Percentiles rank a stretch among this genome's conserved stretches.
These are phyloP conservation scores for Capsicum baccatum DNA, from an alignment of 257 asterid species.

Conservation along the genomic window DNA sequence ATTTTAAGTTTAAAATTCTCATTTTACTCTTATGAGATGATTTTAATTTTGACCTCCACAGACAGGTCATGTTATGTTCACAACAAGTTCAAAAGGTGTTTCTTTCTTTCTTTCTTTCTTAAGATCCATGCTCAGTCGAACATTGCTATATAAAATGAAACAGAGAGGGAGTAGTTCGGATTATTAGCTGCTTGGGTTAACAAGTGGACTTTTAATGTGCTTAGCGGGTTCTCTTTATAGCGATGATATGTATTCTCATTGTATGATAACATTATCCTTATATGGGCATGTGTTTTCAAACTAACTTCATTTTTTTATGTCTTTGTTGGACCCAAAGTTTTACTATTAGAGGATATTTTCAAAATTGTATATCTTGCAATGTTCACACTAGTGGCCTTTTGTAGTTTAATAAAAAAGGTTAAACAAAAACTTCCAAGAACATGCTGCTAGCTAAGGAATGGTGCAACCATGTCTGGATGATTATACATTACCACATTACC, in stretches of 20 bases:
- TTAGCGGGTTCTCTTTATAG: neutral
- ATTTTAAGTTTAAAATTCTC: neutral
- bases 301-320: neutral
- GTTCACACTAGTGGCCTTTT: neutral
- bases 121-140: neutral
- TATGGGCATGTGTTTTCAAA: neutral
- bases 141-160: neutral
- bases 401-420: neutral
- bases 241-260: neutral
- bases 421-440: neutral
- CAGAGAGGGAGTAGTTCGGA: neutral
- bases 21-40: neutral
- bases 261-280: neutral
- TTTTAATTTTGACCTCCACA: neutral
- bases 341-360: neutral
- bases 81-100: neutral
- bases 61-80: neutral
- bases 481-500: neutral
- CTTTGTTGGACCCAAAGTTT: neutral
- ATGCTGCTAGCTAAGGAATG: neutral
- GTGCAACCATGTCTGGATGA: neutral
- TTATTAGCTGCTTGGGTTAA: neutral
- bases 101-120: neutral
- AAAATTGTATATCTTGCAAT: neutral
- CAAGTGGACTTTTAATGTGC: neutral